Base-by-base conservation (phyloP, 2,329 filamentous ascomycete species). In the Torrubiella hemipterigena region DNA sequence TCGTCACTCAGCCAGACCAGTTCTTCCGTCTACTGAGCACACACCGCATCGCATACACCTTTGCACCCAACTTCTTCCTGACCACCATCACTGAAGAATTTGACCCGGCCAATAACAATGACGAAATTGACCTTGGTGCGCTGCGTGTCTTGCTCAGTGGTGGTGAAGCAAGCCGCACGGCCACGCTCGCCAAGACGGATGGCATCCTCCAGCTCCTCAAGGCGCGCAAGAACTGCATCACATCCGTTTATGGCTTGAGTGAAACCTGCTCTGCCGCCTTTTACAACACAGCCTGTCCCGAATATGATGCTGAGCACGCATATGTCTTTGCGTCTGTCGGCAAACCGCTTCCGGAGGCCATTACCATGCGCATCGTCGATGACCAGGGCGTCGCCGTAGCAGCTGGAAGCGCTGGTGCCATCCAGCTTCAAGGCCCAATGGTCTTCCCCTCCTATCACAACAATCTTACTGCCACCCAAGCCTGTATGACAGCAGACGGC, bases 401-500 rank as follows among this genome's bases (percentile, higher is more conserved):
- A 42, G 13, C 30, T 35, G 47, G 47, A 17, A 42, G 51, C n/a
- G 47, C 58, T 6, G 75, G 77, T 2, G 65, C 77, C 44, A 56
- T 81, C 12, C 73, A 71, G 59, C 54, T 79, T 1, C 59, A 61
- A 4, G 73, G 64, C 2, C 63, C 65, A 1, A 72, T 75, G 27
- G 58, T 82, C 7, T 80, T 80, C 59, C 64, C 69, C 34, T 65
- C 67, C 3, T 81, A 82, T 45, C 78, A 71, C 65, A 59, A 60
- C 29, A 73, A 76, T 31, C 56, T 61, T 0, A 54, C 63, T 27
- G 73, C 70, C 2, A 81, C 76, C 0, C 46, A 41, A 11, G 64
- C 73, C 18, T 68, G 69, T 1, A 59, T 77, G 31, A 73, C 67
- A 1, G 52, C 63, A 0, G 55, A 62, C 38, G 53, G 54, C 2